These are phyloP conservation scores for Exophiala spinifera DNA, from an alignment of 2,329 filamentous ascomycete genomes.

Conservation along the genomic window DNA sequence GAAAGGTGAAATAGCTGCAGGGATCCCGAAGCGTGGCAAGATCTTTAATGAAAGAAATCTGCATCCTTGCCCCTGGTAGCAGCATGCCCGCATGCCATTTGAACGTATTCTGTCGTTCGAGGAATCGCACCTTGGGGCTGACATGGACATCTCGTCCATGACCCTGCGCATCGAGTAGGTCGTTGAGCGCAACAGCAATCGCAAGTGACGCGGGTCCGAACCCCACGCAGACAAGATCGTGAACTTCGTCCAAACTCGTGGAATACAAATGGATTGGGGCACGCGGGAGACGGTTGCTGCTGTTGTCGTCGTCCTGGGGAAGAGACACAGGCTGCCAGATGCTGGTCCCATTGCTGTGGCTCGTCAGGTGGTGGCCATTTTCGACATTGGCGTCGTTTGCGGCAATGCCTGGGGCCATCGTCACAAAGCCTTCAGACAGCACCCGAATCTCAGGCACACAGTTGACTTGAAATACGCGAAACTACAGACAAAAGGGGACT, in stretches of 20 bases:
- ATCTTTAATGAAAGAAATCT: conserved; percentile 97
- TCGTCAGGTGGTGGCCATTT: neutral
- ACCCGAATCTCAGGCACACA: no score
- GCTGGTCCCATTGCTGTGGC: conserved; percentile 5
- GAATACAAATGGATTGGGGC: conserved; percentile 9
- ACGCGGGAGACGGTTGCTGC: neutral
- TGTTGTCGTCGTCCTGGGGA: neutral
- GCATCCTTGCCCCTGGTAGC: conserved; percentile 89
- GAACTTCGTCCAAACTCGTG: conserved; percentile 54
- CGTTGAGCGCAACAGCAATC: conserved; percentile 84
- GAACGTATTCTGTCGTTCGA: conserved; percentile 81
- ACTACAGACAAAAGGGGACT: neutral
- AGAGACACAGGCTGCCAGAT: neutral
- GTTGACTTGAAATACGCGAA: no score
- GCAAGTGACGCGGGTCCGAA: conserved; percentile 90
- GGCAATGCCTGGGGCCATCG: conserved; percentile 15
- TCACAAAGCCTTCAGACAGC: neutral
- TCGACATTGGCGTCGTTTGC: neutral
- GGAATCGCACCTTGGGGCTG: conserved; percentile 72
- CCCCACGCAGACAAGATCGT: conserved; percentile 85
- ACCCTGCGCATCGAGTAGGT: conserved; percentile 44
- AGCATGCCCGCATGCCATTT: conserved; percentile 96
- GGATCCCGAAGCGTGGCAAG: conserved; percentile 86
- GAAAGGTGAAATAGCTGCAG: conserved; percentile 85
- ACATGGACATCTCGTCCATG: conserved; percentile 40